Base-by-base conservation (phyloP, 495 filamentous ascomycete species). In the Aspergillus nanangensis region DNA sequence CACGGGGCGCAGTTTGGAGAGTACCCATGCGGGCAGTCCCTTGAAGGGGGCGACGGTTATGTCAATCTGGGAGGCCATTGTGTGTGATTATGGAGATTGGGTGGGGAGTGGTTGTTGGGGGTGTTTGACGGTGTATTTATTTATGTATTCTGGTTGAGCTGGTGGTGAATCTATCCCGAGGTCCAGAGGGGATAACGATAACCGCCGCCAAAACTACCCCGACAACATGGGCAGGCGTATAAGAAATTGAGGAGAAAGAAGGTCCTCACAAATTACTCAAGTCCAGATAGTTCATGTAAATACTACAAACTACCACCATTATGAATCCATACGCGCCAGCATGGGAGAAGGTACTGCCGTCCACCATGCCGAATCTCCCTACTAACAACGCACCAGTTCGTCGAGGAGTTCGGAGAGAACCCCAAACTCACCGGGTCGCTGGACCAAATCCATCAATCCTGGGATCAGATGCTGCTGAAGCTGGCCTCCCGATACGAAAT, bases 1-100 rank as follows among this genome's bases (percentile, higher is more conserved):
- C 15, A 39, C 21, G n/a, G 37, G 37, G 37, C 37, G 37, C 14
- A 39, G 37, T 39, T 39, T 39, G 15, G 17, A 17, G 37, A 39
- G n/a, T 8, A 22, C 37, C 37, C 37, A 39, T 17, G 37, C 37
- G 17, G 37, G 37, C 11, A 20, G 21, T 4, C 37, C 11, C 9
- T 21, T 39, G 37, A 39, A 39, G 15, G 37, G 37, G 8, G 37
- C 14, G 19, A n/a, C 18, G 14, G 15, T 19, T 1, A n/a, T 19
- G 19, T 39, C 37, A 11, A 29, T 11, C 7, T 5, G 11, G 25
- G 25, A 11, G 5, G 25, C 25, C 25, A 29, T 29, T 29, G 25
- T 29, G 25, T 11, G 25, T 29, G 25, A 29, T 5, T 7, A 29
- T 5, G 25, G 5, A 11, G 5, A 29, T 29, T 5, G 25, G 5